phyloP scores from a whole-genome alignment of 805 yeast species.

The Candida dajiaensis region DNA sequence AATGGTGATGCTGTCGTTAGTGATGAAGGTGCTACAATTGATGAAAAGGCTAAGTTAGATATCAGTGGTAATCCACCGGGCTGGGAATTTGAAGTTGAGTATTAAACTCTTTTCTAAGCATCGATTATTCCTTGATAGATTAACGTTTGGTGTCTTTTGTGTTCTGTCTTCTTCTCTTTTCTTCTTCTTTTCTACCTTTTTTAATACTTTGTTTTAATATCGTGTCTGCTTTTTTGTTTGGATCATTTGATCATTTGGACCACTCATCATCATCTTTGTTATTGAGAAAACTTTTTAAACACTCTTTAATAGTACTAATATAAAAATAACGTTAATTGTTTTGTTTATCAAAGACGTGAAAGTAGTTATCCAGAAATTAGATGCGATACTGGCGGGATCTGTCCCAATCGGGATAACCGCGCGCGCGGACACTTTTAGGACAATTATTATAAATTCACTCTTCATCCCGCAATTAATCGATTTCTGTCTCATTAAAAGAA shows the following conservation, averaged over 20 bases:
- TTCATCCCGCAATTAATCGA: background rate
- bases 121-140: background rate
- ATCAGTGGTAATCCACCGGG: slow-evolving; percentile 68
- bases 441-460: background rate
- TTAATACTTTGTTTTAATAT: background rate
- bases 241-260: background rate
- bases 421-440: background rate
- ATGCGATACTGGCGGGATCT: background rate
- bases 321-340: background rate
- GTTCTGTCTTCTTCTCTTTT: background rate
- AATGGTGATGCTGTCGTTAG: slow-evolving; percentile 48
- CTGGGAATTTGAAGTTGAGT: slow-evolving; percentile 37
- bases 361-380: too few relatives aligned
- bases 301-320: background rate
- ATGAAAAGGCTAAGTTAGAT: slow-evolving; percentile 49
- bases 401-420: background rate
- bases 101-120: background rate
- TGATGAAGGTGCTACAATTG: slow-evolving; percentile 50
- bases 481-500: background rate
- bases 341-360: background rate
- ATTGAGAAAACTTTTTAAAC: too few relatives aligned
- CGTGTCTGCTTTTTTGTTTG: background rate
- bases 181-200: too few relatives aligned
- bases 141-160: background rate
- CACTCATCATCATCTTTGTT: too few relatives aligned